These are phyloP conservation scores for Paralagenidium karlingii DNA, from an alignment of 352 stramenopile species.

Conservation along the genomic window DNA sequence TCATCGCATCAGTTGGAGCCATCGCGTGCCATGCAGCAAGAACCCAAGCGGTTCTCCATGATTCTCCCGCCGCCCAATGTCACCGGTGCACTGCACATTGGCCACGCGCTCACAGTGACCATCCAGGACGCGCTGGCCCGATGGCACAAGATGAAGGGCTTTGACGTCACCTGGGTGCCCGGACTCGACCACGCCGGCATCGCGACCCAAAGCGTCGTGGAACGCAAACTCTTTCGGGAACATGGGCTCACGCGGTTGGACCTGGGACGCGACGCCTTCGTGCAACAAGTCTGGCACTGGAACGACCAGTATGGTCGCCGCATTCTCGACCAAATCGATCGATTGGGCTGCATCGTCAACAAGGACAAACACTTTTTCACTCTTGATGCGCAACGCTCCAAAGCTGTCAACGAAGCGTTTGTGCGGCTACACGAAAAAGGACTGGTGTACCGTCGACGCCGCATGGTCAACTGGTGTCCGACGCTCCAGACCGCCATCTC, in stretches of 20 bases:
- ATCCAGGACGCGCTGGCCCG: slow-evolving; percentile 95
- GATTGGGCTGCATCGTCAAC: slow-evolving; percentile 92
- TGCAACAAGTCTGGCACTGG: slow-evolving; percentile 96
- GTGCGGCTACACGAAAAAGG: slow-evolving; percentile 92
- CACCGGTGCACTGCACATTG: slow-evolving; percentile 95
- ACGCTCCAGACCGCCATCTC: slow-evolving; percentile 93
- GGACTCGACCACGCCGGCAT: slow-evolving; percentile 98
- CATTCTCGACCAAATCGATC: slow-evolving; percentile 93
- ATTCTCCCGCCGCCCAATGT: slow-evolving; percentile 96
- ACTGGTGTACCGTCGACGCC: slow-evolving; percentile 92
- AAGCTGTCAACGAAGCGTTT: slow-evolving; percentile 52
- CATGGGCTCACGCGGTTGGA: slow-evolving; percentile 85
- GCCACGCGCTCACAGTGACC: slow-evolving; percentile 93
- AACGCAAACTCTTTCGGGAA: slow-evolving; percentile 97
- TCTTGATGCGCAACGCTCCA: slow-evolving; percentile 90
- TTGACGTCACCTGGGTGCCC: slow-evolving; percentile 95
- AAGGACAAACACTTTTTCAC: slow-evolving; percentile 97
- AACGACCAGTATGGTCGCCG: slow-evolving; percentile 94
- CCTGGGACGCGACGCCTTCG: slow-evolving; percentile 94
- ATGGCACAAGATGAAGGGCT: slow-evolving; percentile 97
- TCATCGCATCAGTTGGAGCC: background rate
- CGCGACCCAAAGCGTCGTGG: slow-evolving; percentile 98
- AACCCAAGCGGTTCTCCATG: slow-evolving; percentile 45
- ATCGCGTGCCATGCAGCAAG: background rate
- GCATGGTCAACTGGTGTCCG: slow-evolving; percentile 97